phyloP scores from a whole-genome alignment of 1,284 basidiomycete species.

The Cryptococcus floricola region DNA sequence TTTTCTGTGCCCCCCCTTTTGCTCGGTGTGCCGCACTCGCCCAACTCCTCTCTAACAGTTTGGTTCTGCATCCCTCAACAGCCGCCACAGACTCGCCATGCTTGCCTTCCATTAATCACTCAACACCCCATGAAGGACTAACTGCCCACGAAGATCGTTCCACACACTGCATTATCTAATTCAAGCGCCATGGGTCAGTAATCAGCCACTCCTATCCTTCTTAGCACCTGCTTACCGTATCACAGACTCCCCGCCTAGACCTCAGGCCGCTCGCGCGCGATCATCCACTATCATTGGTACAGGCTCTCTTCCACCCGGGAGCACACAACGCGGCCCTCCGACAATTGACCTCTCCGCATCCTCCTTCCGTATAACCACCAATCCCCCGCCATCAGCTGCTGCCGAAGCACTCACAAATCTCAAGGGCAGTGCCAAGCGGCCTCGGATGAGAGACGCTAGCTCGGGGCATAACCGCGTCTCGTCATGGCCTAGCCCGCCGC shows the following conservation, averaged over 20 bases:
- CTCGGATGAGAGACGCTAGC: slow-evolving; percentile 5
- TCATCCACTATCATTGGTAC: slow-evolving; percentile 37
- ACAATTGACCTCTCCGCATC: slow-evolving; percentile 18
- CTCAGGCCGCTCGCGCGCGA: slow-evolving; percentile 17
- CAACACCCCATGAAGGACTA: background rate
- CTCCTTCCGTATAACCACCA: slow-evolving; percentile 17
- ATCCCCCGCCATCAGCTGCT: slow-evolving; percentile 13
- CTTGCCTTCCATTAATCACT: background rate
- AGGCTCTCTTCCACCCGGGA: slow-evolving; percentile 11
- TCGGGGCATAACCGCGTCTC: slow-evolving; percentile 21
- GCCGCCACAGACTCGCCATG: background rate
- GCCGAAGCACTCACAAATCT: slow-evolving; percentile 13
- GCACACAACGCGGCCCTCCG: slow-evolving; percentile 15
- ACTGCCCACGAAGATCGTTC: background rate
- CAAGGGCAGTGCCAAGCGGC: slow-evolving; percentile 7
- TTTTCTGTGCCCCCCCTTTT: background rate
- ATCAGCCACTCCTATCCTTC: background rate
- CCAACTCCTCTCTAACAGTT: background rate
- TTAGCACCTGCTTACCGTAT: background rate
- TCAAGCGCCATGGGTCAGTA: too few relatives aligned
- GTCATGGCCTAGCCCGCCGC: slow-evolving; percentile 29
- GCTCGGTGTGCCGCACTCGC: background rate
- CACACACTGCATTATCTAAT: too few relatives aligned
- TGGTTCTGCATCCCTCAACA: background rate
- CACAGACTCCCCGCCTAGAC: slow-evolving; percentile 9